A percentile compares a stretch with the other conserved stretches of the same genome.
These are phyloP conservation scores for Neurospora hispaniola DNA, from an alignment of 495 filamentous ascomycete species.

Conservation along the genomic window DNA sequence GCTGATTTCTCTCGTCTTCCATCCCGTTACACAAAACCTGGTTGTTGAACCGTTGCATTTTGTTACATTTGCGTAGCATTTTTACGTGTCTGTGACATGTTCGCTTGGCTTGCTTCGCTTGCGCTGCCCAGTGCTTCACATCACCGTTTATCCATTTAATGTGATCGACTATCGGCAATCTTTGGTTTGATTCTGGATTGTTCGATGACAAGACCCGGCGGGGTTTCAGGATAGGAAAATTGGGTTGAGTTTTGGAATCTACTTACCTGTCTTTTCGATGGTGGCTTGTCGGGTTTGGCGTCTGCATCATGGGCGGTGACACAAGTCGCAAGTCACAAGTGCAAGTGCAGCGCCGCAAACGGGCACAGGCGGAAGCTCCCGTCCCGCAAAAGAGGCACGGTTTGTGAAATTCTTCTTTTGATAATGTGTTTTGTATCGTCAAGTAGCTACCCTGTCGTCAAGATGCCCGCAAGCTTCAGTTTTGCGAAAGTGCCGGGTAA, in stretches of 20 bases:
- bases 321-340: not conserved
- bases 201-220: not conserved
- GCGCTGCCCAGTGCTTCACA: not conserved
- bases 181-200: not conserved
- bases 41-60: not conserved
- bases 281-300: too few relatives aligned
- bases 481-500: not conserved
- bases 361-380: not conserved
- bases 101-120: not conserved
- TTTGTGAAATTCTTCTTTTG: not conserved
- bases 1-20: not conserved
- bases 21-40: not conserved
- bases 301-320: not conserved
- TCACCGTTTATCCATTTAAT: not conserved
- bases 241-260: too few relatives aligned
- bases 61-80: not conserved
- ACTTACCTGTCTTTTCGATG: too few relatives aligned
- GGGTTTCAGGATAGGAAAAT: not conserved
- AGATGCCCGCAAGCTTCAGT: not conserved
- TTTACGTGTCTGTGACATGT: not conserved
- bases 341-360: not conserved
- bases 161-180: not conserved
- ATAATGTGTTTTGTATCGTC: not conserved
- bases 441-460: not conserved
- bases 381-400: not conserved